phyloP scores from a whole-genome alignment of 495 filamentous ascomycete genomes.

The Lophiotrema nucula region DNA sequence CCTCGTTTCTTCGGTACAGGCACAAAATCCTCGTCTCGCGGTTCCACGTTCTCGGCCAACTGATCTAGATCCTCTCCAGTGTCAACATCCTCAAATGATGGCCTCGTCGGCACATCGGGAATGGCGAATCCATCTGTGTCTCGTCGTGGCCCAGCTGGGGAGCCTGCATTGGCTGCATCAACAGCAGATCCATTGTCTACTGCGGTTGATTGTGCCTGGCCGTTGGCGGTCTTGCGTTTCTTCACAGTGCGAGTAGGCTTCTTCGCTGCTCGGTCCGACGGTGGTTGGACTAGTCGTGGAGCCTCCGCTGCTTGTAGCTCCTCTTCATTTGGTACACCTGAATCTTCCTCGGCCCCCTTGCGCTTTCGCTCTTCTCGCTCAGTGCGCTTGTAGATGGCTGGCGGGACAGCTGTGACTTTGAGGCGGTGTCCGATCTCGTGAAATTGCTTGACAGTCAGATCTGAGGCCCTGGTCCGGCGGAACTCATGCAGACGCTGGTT shows the following conservation, averaged over 20 bases:
- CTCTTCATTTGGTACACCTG: conserved; percentile 42
- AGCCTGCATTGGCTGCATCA: not conserved
- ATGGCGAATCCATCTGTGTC: conserved; percentile 59
- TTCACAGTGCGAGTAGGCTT: not conserved
- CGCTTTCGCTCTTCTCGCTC: conserved; percentile 44
- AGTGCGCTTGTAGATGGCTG: conserved; percentile 69
- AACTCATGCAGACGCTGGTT: conserved; percentile 88
- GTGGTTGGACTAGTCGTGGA: not conserved
- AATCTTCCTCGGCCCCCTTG: conserved; percentile 42
- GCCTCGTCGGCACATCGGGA: conserved; percentile 45
- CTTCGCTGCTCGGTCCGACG: not conserved
- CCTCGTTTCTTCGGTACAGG: conserved; percentile 14
- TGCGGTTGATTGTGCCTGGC: not conserved
- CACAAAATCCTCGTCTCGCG: no score
- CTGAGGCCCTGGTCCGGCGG: conserved; percentile 71
- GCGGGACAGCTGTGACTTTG: conserved; percentile 68
- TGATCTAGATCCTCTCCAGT: no score
- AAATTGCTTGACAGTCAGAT: conserved; percentile 84
- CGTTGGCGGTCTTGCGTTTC: conserved; percentile 11
- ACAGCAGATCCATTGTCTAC: not conserved
- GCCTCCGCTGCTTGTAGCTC: conserved; percentile 10
- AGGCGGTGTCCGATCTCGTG: conserved; percentile 57
- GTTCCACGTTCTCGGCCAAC: no score
- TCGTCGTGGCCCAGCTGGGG: conserved; percentile 31
- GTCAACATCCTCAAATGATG: no score